Conservation (phyloP, 129 eudicot genomes). For the Logfia minima region DNA sequence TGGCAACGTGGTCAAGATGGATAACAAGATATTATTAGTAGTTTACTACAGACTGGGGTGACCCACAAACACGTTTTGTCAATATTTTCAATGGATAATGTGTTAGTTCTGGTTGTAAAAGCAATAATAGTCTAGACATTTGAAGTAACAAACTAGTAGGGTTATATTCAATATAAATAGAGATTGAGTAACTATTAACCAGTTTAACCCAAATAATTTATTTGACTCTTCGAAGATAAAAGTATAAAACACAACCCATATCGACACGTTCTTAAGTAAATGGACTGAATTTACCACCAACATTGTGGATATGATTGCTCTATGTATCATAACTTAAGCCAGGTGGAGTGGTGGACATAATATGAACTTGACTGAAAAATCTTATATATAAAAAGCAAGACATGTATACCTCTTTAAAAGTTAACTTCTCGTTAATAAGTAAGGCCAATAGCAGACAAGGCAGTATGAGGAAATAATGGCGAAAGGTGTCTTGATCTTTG, state of each 20-base stretch:
- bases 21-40: too few relatives aligned
- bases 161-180: too few relatives aligned
- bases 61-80: too few relatives aligned
- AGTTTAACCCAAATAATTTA: too few relatives aligned
- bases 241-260: not conserved
- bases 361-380: not conserved
- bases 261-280: not conserved
- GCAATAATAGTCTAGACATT: too few relatives aligned
- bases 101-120: too few relatives aligned
- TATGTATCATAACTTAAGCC: not conserved
- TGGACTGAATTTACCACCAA: not conserved
- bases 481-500: conserved; percentile 90
- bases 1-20: too few relatives aligned
- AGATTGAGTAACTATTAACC: too few relatives aligned
- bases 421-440: conserved; percentile 64
- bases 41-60: too few relatives aligned
- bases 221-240: not conserved
- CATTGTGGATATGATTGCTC: conserved; percentile 6
- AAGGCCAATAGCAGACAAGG: conserved; percentile 75
- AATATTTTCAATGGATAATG: too few relatives aligned
- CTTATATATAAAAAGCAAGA: conserved; percentile 11
- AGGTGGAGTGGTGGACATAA: not conserved
- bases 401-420: conserved; percentile 70
- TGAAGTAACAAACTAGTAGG: too few relatives aligned
- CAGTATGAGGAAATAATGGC: conserved; percentile 71